These are phyloP conservation scores for Balamuthia mandrillaris DNA, from an alignment of 208 protist species.

Conservation along the genomic window DNA sequence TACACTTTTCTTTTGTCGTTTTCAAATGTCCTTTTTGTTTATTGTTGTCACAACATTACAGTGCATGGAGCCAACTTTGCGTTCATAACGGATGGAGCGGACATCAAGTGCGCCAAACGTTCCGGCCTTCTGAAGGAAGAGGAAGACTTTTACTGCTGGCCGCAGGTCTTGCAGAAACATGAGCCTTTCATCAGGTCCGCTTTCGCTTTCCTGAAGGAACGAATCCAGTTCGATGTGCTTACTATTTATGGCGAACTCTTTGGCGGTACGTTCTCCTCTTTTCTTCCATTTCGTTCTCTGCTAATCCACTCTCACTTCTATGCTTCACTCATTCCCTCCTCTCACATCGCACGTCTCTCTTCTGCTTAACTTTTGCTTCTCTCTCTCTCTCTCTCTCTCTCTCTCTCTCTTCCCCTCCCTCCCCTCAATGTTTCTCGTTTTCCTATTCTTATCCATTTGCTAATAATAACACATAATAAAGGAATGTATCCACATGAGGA, in stretches of 20 bases:
- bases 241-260: no score
- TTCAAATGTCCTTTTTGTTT: no score
- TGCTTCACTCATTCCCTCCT: no score
- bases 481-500: neutral
- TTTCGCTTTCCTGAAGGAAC: no score
- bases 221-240: no score
- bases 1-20: no score
- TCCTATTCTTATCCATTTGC: neutral
- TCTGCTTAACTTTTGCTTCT: neutral
- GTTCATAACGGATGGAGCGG: neutral
- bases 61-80: conserved; percentile 29
- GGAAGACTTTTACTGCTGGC: neutral
- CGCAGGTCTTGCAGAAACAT: neutral
- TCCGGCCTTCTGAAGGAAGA: neutral
- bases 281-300: no score
- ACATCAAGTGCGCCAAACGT: neutral
- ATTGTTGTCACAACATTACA: no score
- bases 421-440: neutral
- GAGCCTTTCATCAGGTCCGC: no score
- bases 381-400: neutral
- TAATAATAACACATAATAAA: neutral
- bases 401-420: neutral
- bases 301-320: no score
- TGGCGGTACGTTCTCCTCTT: no score
- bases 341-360: no score